A percentile compares a stretch with the other conserved stretches of the same genome.
These are phyloP conservation scores for Iris macrosiphon DNA, from an alignment of 106 monocot species.

Conservation along the genomic window DNA sequence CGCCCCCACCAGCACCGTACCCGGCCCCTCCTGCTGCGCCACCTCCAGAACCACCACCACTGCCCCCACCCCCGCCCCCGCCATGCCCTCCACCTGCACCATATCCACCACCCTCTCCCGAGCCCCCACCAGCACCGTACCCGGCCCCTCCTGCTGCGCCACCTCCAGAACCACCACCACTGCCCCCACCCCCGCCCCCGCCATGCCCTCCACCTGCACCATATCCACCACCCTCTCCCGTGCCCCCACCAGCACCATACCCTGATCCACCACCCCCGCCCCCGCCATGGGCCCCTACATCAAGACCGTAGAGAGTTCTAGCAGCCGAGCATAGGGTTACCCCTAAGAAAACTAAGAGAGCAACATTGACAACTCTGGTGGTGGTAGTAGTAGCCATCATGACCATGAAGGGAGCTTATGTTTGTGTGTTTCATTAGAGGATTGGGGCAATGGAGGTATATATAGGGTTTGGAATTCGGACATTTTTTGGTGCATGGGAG, in stretches of 20 bases:
- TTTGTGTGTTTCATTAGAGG: background rate
- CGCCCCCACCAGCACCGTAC: constrained; percentile 1
- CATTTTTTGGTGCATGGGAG: constrained; percentile 4
- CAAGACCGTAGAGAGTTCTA: constrained; percentile 14
- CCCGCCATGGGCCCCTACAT: background rate
- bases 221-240: constrained; percentile 4
- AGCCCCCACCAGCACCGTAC: constrained; percentile 15
- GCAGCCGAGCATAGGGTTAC: constrained; percentile 20
- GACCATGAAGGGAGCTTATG: background rate
- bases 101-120: constrained; percentile 15
- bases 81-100: constrained; percentile 7
- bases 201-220: background rate
- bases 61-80: constrained; percentile 6
- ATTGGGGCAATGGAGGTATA: constrained; percentile 1
- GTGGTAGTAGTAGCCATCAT: constrained; percentile 2
- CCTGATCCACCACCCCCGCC: constrained; percentile 4
- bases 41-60: constrained; percentile 9
- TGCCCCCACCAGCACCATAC: constrained; percentile 10
- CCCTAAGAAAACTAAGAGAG: constrained; percentile 13
- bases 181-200: background rate
- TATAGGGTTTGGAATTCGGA: constrained; percentile 8
- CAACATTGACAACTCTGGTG: constrained; percentile 2
- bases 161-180: constrained; percentile 10
- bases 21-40: background rate
- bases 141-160: constrained; percentile 8